Base-by-base conservation (phyloP, 2,329 filamentous ascomycete genomes). In the Bipolaris gigantea region DNA sequence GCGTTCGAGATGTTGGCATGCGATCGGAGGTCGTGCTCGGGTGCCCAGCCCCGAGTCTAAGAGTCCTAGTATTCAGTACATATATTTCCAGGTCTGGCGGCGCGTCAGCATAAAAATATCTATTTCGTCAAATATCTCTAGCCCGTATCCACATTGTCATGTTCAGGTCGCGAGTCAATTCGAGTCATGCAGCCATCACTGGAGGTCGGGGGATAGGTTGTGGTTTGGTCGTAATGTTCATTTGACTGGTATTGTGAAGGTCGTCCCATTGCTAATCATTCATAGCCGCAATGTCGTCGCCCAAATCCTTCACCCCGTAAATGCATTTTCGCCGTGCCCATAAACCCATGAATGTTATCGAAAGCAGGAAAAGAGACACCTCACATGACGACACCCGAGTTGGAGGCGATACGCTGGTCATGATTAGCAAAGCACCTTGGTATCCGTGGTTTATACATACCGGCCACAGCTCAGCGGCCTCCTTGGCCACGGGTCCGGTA, bases 361-460 rank as follows among this genome's bases (percentile, higher is more conserved):
- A 60, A 60, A 73, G 69, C 66, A 65, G 65, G 64, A 73, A 73
- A 73, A 70, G 63, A 71, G 63, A 74, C 62, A 67, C 66, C 65
- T 96, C 90, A 99, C 94, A 99, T 99, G 80, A 99, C 94, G 77
- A 99, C 94, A 88, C 94, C 94, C 62, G 93, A 96, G 90, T 99
- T 99, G 86, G 88, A 92, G 80, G 94, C 94, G 82, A 97, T 97
- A 97, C 93, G 93, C 89, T 93, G 67, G 25, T 39, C 2, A 44
- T 16, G 41, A 57, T 80, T 69, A 80, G 73, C 53, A 50, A 23
- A 32, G 47, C 38, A 27, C 36, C 2, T 9, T 5, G 4, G 9
- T 15, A 11, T 32, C 9, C 23, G 7, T 15, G 15, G 35, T 13
- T 8, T 33, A 7, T 35, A 85, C 89, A 82, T 85, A 93, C 90